Base-by-base conservation (phyloP, 164 flowering plant species). In the grape (Vitis vinifera) region DNA sequence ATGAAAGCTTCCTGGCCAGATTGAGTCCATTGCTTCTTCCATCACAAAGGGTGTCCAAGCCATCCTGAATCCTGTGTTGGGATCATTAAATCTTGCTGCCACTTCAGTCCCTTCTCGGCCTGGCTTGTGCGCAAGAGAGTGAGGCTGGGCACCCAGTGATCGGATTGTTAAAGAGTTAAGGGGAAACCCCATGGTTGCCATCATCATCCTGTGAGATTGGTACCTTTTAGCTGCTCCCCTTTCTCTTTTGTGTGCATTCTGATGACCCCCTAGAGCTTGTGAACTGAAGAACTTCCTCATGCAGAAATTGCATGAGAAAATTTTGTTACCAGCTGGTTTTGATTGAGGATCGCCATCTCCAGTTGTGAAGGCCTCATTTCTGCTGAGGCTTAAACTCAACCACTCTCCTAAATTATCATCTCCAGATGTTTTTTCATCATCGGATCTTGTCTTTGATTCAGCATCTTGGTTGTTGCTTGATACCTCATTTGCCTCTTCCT, bases 251-350 rank as follows among this genome's bases (percentile, higher is more conserved):
- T 87, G 88, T 6, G 90, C 90, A 65, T 87, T 87, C 69, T 84
- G 90, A 66, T 87, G 90, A 15, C 88, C 90, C 3, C 90, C 88
- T 68, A 85, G 61, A 12, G 88, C 88, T 67, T 87, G 90, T 56
- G 90, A 87, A 51, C 90, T 84, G 72, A 68, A 83, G 59, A 85
- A 85, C 73, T 87, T 85, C 63, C 91, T 85, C 87, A 73, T 78
- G 82, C 91, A 87, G 68, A 80, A 87, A 75, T 85, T 87, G 76
- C 91, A 87, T 1, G 87, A 80, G 78, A 83, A 87, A 31, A 85
- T 75, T 77, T 80, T 87, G 72, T 81, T 76, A 10, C 76, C 47
- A 17, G 68, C 31, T 19, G 77, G 63, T 66, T 70, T 83, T 12
- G 76, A 66, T 9, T 63, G 68, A 14, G 70, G 53, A 30, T 80